Base-by-base conservation (phyloP, 2,329 filamentous ascomycete genomes). In the Neopestalotiopsis sp. region DNA sequence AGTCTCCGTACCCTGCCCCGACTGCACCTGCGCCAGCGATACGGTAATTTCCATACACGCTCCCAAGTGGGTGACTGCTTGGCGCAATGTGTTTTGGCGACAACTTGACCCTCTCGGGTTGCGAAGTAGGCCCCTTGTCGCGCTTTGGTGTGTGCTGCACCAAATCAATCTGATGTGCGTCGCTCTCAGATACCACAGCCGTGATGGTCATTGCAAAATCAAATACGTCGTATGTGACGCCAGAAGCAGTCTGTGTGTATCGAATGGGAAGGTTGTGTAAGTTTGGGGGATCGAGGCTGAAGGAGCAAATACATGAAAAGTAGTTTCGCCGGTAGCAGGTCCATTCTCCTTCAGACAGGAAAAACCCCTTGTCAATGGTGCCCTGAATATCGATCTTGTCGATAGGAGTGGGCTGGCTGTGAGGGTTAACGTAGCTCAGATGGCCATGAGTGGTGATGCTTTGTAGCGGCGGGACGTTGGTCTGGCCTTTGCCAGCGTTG, bases 291-390 rank as follows among this genome's bases (percentile, higher is more conserved):
- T 86, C 85, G 30, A 97, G 82, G 13, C 87, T 87, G 80, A 91
- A 97, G 3, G 92, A 93, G 79, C 93, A 95, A 65, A 91, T 89
- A 66, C 96, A 94, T 0, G 93, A 91, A 78, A 97, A 96, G 81
- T 97, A 97, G 79, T 97, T 97, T 58, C 95, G 88, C 42, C 94
- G 88, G 78, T 97, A 97, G 81, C 94, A 97, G 0, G 94, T 97
- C 94, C 94, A 97, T 74, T 95, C 93, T 20, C 88, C 86, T 67
- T 97, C 94, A 3, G 87, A 88, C 45, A 90, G 84, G 78, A 97
- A 97, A 81, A 97, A 97, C 0, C 94, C 94, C 75, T 97, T 97
- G 79, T 97, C 93, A 70, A 97, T 94, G 74, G 90, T 91, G 45
- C 93, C 93, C 38, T 91, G 86, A 71, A 97, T 93, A 14, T 93